Percentiles rank a stretch among this genome's conserved stretches.
These are phyloP conservation scores for Starmera pachycereana DNA, from an alignment of 805 yeast species.

Conservation along the genomic window DNA sequence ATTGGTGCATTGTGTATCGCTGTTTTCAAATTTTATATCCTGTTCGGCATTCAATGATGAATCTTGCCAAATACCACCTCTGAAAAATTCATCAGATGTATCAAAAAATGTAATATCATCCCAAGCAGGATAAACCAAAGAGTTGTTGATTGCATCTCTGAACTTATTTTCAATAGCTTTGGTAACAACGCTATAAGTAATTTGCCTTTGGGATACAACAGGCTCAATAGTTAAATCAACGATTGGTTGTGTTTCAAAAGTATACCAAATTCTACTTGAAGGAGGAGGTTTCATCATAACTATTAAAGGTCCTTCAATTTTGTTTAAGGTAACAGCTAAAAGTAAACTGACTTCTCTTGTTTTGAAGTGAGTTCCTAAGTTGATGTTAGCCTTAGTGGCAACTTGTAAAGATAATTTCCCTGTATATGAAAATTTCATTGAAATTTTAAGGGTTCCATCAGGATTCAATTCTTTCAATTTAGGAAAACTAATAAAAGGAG, in stretches of 20 bases:
- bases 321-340: constrained; percentile 56
- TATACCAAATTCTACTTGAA: constrained; percentile 83
- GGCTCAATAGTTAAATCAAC: constrained; percentile 78
- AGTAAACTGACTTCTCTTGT: constrained; percentile 65
- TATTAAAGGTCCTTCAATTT: constrained; percentile 63
- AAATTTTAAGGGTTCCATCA: constrained; percentile 63
- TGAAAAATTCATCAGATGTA: constrained; percentile 56
- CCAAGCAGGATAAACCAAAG: constrained; percentile 79
- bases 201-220: constrained; percentile 73
- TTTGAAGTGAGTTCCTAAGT: constrained; percentile 66
- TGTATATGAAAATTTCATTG: constrained; percentile 51
- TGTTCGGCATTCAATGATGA: constrained; percentile 2
- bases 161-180: constrained; percentile 70
- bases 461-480: constrained; percentile 59
- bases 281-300: constrained; percentile 82
- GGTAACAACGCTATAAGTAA: constrained; percentile 71
- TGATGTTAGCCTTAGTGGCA: constrained; percentile 70
- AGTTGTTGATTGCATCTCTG: constrained; percentile 67
- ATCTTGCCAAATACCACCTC: constrained; percentile 92
- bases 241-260: constrained; percentile 70
- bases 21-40: constrained; percentile 7
- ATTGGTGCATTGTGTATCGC: not conserved
- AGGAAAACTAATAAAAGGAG: constrained; percentile 75
- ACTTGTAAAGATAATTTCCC: constrained; percentile 74
- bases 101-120: constrained; percentile 73